Base-by-base conservation (phyloP, 164 flowering plant species). In the Litsea cubeba region DNA sequence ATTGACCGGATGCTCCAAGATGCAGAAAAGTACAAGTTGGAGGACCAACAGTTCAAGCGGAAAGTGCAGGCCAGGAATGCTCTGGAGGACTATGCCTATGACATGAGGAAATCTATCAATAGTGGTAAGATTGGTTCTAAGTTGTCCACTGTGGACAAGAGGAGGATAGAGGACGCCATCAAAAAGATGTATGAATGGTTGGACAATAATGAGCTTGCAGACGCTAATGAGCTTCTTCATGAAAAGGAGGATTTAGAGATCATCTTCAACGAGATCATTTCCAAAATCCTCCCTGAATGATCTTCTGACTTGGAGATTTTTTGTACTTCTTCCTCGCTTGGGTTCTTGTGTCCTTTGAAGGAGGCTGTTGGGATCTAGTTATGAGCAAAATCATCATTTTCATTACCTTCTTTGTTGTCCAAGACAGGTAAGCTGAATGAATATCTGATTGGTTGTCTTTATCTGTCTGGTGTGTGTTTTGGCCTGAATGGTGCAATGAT, bases 1-100 rank as follows among this genome's bases (percentile, higher is more conserved):
- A 87, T 87, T n/a, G 88, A 86, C 75, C 87, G 79, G 79, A 81
- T 89, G 90, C 85, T 89, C 1, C 83, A 83, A 54, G 86, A 86
- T 26, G 89, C 89, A 0, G 90, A 87, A 77, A 83, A 78, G 78
- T 87, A 86, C 84, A 87, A 83, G 78, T 75, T 84, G 0, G 90
- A 88, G 79, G 92, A 88, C 57, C 90, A 87, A 78, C 83, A 83
- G 72, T 84, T 78, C 73, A 88, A 86, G 84, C 84, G 83, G 82
- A 86, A 86, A 81, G 89, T 86, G 2, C 87, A 86, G 46, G 81
- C 89, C 0, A 86, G 84, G 84, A 86, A 87, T 23, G 76, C 86
- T 0, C 64, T 88, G 26, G 92, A 88, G 80, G 82, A 84, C 67
- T 87, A 85, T 24, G 85, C 87, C 0, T 85, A 88, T 78, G 84